Conservation (phyloP, 192 early-diverging fungal species). For the Gigaspora rosea region DNA sequence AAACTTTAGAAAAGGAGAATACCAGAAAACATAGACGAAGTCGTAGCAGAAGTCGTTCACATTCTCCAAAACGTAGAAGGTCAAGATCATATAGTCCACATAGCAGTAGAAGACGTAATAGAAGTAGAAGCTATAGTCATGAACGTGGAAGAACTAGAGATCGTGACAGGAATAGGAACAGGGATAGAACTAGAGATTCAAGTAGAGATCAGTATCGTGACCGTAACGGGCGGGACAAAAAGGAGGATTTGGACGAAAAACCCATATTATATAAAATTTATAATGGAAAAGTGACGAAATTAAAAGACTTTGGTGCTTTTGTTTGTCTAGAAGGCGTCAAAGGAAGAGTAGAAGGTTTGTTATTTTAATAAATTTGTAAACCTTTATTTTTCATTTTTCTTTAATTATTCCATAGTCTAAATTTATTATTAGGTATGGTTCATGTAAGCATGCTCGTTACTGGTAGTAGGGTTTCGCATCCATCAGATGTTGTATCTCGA, state of each 20-base stretch:
- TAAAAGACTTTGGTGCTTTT: slow-evolving; percentile 95
- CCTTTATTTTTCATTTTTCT: not conserved
- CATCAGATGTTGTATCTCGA: slow-evolving; percentile 83
- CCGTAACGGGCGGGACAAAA: slow-evolving; percentile 26
- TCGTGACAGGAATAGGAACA: slow-evolving; percentile 25
- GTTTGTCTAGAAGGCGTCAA: slow-evolving; percentile 80
- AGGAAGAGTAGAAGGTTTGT: slow-evolving; percentile 73
- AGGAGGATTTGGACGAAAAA: slow-evolving; percentile 61
- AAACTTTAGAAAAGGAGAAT: no score
- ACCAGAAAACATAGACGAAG: no score
- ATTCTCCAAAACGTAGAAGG: no score
- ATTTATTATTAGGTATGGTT: slow-evolving; percentile 45
- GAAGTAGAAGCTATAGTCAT: slow-evolving; percentile 38
- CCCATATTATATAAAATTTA: slow-evolving; percentile 95
- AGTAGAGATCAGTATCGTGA: slow-evolving; percentile 25
- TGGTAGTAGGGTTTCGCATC: slow-evolving; percentile 70
- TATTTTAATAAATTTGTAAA: not conserved
- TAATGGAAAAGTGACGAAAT: slow-evolving; percentile 74
- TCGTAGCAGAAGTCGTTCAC: no score
- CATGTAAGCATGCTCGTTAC: slow-evolving; percentile 75
- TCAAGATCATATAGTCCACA: not conserved
- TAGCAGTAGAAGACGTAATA: slow-evolving; percentile 29
- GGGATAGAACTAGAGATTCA: slow-evolving; percentile 29
- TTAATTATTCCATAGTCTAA: not conserved
- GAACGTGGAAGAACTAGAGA: slow-evolving; percentile 22